These are phyloP conservation scores for Pseudogymnoascus sp. DNA, from an alignment of 2,329 filamentous ascomycete genomes.

Conservation along the genomic window DNA sequence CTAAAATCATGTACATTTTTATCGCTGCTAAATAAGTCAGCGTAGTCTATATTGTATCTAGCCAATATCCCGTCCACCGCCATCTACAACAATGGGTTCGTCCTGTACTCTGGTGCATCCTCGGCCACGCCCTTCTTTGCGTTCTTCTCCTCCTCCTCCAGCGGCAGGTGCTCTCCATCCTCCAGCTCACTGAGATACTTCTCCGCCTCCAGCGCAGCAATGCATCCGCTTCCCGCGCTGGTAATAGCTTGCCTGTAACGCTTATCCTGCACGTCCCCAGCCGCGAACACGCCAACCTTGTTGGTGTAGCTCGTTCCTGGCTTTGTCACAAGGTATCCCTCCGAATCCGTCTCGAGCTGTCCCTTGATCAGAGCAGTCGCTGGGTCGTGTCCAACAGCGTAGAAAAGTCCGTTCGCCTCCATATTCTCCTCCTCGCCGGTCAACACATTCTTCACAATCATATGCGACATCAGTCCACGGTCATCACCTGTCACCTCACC, in stretches of 20 bases:
- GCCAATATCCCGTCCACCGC: not conserved
- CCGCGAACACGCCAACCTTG: constrained; percentile 87
- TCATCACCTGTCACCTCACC: constrained; percentile 79
- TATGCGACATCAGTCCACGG: constrained; percentile 79
- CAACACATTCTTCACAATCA: constrained; percentile 72
- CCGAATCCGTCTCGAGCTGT: constrained; percentile 78
- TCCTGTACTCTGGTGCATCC: constrained; percentile 53
- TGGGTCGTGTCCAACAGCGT: constrained; percentile 94
- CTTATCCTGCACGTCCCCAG: constrained; percentile 98
- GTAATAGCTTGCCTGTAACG: constrained; percentile 96
- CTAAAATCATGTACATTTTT: constrained; percentile 10
- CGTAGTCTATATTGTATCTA: constrained; percentile 7
- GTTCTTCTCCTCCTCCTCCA: constrained; percentile 32
- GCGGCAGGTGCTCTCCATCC: constrained; percentile 14
- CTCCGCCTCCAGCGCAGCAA: constrained; percentile 92
- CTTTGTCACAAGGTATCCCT: constrained; percentile 85
- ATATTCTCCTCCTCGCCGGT: constrained; percentile 75
- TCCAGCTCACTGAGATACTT: constrained; percentile 72
- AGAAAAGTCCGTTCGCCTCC: constrained; percentile 88
- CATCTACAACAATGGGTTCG: constrained; percentile 55
- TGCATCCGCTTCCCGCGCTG: constrained; percentile 86
- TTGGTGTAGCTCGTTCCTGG: constrained; percentile 85
- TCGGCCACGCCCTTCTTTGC: constrained; percentile 40
- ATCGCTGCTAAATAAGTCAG: constrained; percentile 2
- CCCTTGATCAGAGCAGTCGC: constrained; percentile 86